These are phyloP conservation scores for Lentinula sp. DNA, from an alignment of 768 basidiomycete genomes.

Conservation along the genomic window DNA sequence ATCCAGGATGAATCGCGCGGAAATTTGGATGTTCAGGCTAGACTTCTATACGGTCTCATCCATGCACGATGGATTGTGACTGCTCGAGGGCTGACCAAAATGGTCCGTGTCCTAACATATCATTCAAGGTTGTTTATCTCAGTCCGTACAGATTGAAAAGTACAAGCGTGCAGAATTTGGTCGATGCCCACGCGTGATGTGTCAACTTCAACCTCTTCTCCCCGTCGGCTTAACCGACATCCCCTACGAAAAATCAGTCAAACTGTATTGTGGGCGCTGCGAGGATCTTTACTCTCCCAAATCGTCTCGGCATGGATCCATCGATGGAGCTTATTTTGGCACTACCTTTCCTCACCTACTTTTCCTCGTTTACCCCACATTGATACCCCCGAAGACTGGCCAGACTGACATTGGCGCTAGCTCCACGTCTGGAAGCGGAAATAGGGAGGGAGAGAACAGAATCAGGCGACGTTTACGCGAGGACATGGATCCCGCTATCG, in stretches of 20 bases:
- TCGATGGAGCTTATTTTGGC: slow-evolving; percentile 98
- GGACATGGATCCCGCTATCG: slow-evolving; percentile 46
- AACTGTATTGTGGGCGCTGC: slow-evolving; percentile 96
- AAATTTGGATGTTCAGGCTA: slow-evolving; percentile 87
- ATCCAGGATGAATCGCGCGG: slow-evolving; percentile 92
- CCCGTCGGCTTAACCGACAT: slow-evolving; percentile 95
- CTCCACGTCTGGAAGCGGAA: not conserved
- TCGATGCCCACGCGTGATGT: slow-evolving; percentile 95
- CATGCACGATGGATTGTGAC: slow-evolving; percentile 98
- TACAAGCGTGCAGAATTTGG: slow-evolving; percentile 99
- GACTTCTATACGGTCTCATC: slow-evolving; percentile 91
- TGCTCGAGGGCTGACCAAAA: slow-evolving; percentile 87
- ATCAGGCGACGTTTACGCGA: slow-evolving; percentile 38
- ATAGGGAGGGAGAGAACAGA: slow-evolving; percentile 22
- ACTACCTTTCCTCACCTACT: slow-evolving; percentile 96
- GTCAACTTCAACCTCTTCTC: slow-evolving; percentile 90
- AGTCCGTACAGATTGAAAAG: slow-evolving; percentile 70
- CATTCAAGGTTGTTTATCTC: not conserved
- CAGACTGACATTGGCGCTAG: slow-evolving; percentile 21
- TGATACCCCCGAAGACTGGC: slow-evolving; percentile 80
- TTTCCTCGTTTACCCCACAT: slow-evolving; percentile 93
- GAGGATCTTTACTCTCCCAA: slow-evolving; percentile 99
- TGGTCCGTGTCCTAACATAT: slow-evolving; percentile 47
- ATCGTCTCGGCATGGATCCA: slow-evolving; percentile 92
- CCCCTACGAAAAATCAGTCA: slow-evolving; percentile 98